Percentiles rank a stretch among this genome's conserved stretches.
These are phyloP conservation scores for Pseudopithomyces maydicus DNA, from an alignment of 2,329 filamentous ascomycete species.

Conservation along the genomic window DNA sequence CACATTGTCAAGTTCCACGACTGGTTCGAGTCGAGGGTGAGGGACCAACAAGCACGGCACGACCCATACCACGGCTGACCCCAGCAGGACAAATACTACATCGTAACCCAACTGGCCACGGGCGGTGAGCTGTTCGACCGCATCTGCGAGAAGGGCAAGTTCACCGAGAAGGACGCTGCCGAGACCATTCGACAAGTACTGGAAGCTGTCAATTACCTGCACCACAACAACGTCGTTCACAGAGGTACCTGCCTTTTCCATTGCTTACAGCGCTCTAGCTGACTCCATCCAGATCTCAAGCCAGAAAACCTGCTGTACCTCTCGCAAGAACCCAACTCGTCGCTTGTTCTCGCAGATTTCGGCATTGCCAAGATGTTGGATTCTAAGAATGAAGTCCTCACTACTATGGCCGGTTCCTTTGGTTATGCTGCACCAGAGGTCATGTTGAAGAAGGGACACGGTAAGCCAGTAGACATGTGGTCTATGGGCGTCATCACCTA, in stretches of 20 bases:
- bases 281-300: conserved; percentile 75
- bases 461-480: conserved; percentile 99
- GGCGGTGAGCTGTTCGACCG: conserved; percentile 97
- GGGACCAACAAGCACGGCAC: conserved; percentile 28
- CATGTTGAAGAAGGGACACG: conserved; percentile 96
- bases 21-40: conserved; percentile 97
- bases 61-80: conserved; percentile 18
- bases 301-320: conserved; percentile 97
- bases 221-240: conserved; percentile 93
- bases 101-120: conserved; percentile 93
- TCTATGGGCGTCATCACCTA: conserved; percentile 98
- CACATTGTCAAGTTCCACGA: conserved; percentile 98
- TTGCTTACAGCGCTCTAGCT: conserved; percentile 16
- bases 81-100: conserved; percentile 95
- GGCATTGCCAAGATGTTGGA: conserved; percentile 99
- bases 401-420: conserved; percentile 98
- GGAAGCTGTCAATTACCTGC: conserved; percentile 90
- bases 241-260: conserved; percentile 64
- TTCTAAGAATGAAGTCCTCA: conserved; percentile 86
- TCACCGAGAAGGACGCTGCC: conserved; percentile 97
- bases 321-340: conserved; percentile 75
- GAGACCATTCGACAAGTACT: conserved; percentile 95
- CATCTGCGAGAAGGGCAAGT: conserved; percentile 97
- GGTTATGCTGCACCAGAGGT: conserved; percentile 97
- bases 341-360: conserved; percentile 93